Percentiles rank a stretch among this genome's conserved stretches.
phyloP scores from a whole-genome alignment of 2,329 filamentous ascomycete genomes.

The Raffaelea deltoideospora region DNA sequence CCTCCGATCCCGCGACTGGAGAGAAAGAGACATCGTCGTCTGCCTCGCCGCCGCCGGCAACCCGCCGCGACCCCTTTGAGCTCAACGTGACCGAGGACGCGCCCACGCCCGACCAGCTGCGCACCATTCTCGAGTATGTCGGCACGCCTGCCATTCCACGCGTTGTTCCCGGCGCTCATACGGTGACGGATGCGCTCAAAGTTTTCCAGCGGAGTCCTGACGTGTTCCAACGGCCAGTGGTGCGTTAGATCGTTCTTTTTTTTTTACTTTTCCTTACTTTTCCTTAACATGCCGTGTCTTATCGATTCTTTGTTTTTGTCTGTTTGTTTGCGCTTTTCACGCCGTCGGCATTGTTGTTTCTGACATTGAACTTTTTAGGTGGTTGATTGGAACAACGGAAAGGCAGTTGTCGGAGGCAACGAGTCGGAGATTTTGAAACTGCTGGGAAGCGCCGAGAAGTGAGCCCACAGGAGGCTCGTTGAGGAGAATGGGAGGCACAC shows the following conservation, averaged over 20 bases:
- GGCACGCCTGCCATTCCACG: constrained; percentile 42
- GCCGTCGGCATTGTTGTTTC: too few species aligned
- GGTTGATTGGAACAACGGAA: constrained; percentile 91
- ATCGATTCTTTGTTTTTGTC: not conserved
- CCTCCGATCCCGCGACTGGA: too few species aligned
- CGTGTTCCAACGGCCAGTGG: constrained; percentile 62
- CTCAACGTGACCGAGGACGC: constrained; percentile 34
- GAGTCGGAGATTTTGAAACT: constrained; percentile 84
- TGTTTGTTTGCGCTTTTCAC: constrained; percentile 8
- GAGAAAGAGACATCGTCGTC: not conserved
- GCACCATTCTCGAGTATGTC: constrained; percentile 29
- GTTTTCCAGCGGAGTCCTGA: constrained; percentile 56
- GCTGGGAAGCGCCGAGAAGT: constrained; percentile 34
- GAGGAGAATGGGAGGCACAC: too few species aligned
- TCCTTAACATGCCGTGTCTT: too few species aligned
- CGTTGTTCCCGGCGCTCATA: constrained; percentile 59
- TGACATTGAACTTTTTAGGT: too few species aligned
- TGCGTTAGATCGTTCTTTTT: constrained; percentile 45
- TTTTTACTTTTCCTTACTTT: too few species aligned
- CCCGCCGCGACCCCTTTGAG: constrained; percentile 56
- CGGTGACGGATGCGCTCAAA: constrained; percentile 63
- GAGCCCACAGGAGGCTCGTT: too few species aligned
- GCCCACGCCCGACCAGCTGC: constrained; percentile 43
- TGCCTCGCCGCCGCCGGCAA: constrained; percentile 15
- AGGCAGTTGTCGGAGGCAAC: constrained; percentile 59